These are phyloP conservation scores for Blastocystis sp. DNA, from an alignment of 352 stramenopile species.

Conservation along the genomic window DNA sequence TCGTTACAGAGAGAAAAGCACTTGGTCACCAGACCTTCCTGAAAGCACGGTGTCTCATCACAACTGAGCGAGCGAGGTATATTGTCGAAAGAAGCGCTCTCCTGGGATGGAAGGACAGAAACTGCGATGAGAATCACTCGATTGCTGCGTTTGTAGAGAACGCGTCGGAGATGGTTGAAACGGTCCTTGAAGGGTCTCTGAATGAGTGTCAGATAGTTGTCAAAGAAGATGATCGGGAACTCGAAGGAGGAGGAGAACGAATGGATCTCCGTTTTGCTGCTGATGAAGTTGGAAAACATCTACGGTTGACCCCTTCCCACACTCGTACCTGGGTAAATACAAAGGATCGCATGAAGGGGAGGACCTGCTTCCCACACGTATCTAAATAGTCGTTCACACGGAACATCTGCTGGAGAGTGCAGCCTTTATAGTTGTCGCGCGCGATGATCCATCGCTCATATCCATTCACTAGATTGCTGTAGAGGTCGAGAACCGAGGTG, in stretches of 20 bases:
- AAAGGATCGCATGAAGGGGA: background rate
- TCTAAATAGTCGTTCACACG: background rate
- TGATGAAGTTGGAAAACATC: slow-evolving; percentile 28
- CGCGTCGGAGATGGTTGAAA: background rate
- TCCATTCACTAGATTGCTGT: background rate
- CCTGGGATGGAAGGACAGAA: background rate
- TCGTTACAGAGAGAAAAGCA: background rate
- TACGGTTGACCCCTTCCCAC: background rate
- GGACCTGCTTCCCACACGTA: background rate
- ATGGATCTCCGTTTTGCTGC: background rate
- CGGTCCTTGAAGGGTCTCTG: background rate
- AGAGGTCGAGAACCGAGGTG: background rate
- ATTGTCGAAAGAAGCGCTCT: background rate
- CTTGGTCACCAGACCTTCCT: background rate
- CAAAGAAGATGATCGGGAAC: slow-evolving; percentile 40
- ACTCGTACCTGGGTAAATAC: background rate
- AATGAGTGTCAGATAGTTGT: slow-evolving; percentile 30
- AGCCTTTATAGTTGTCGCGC: slow-evolving; percentile 3
- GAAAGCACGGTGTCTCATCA: background rate
- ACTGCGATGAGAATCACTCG: background rate
- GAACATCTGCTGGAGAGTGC: slow-evolving; percentile 13
- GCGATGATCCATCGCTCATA: background rate
- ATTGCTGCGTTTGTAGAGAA: slow-evolving; percentile 25
- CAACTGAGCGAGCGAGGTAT: background rate
- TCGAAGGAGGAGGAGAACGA: background rate